phyloP scores from a whole-genome alignment of 2,329 filamentous ascomycete species.

The Furcasterigmium furcatum region DNA sequence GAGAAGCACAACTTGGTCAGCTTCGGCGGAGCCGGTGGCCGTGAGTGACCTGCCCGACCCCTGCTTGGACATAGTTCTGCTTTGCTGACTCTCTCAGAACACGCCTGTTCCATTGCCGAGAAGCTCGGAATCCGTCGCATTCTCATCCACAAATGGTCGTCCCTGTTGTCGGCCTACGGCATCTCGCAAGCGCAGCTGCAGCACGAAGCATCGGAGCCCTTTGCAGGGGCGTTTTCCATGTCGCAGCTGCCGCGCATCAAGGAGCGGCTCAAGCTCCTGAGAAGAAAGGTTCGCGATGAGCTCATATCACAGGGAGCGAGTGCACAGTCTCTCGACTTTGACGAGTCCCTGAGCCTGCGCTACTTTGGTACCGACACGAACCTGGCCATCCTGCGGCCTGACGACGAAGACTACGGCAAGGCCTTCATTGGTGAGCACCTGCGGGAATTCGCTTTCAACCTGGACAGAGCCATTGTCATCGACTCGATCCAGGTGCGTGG shows the following conservation, averaged over 20 bases:
- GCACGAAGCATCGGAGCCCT: conserved; percentile 33
- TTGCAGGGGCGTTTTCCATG: conserved; percentile 21
- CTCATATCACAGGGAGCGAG: conserved; percentile 34
- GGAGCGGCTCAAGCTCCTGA: too few species aligned
- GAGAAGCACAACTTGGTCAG: conserved; percentile 29
- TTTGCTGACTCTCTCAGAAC: too few species aligned
- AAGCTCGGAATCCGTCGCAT: conserved; percentile 38
- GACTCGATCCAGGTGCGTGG: conserved; percentile 16
- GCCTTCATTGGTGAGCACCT: conserved; percentile 5
- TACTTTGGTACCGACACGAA: conserved; percentile 31
- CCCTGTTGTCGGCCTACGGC: conserved; percentile 42
- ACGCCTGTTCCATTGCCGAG: conserved; percentile 37
- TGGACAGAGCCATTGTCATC: conserved; percentile 5
- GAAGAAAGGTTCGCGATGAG: too few species aligned
- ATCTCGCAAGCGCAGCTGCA: conserved; percentile 43
- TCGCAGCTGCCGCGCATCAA: too few species aligned
- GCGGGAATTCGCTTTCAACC: conserved; percentile 35
- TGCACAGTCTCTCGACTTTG: conserved; percentile 31
- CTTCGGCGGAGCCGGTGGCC: conserved; percentile 37
- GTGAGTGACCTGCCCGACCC: too few species aligned
- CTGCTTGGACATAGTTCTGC: too few species aligned
- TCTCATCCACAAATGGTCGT: conserved; percentile 41
- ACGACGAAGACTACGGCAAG: conserved; percentile 18
- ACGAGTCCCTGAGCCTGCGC: conserved; percentile 27
- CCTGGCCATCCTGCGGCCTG: conserved; percentile 24